These are phyloP conservation scores for Kwoniella mangroviensis DNA, from an alignment of 768 basidiomycete genomes.

Conservation along the genomic window DNA sequence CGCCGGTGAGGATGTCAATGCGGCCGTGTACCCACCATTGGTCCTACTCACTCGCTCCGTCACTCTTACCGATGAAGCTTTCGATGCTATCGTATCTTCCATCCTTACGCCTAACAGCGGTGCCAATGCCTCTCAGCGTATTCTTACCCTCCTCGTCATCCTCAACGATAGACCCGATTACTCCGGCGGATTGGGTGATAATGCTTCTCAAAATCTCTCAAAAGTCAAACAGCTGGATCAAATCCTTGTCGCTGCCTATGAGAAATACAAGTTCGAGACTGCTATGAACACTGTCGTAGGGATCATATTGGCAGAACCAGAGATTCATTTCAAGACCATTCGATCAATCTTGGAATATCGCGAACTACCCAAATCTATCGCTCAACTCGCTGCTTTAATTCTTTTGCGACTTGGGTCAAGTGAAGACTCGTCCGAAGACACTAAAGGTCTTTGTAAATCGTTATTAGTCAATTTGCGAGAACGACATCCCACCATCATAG, in stretches of 20 bases:
- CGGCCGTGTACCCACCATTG: slow-evolving; percentile 54
- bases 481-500: slow-evolving; percentile 42
- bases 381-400: slow-evolving; percentile 15
- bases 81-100: slow-evolving; percentile 42
- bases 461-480: slow-evolving; percentile 38
- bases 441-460: slow-evolving; percentile 21
- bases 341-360: slow-evolving; percentile 17
- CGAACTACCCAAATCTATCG: slow-evolving; percentile 26
- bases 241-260: slow-evolving; percentile 37
- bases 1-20: slow-evolving; percentile 47
- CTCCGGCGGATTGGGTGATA: slow-evolving; percentile 34
- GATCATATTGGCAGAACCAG: slow-evolving; percentile 18
- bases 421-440: slow-evolving; percentile 1
- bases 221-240: slow-evolving; percentile 38
- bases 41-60: slow-evolving; percentile 51
- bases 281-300: slow-evolving; percentile 32
- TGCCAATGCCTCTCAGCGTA: slow-evolving; percentile 47
- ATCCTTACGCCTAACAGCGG: slow-evolving; percentile 41
- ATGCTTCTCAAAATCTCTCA: slow-evolving; percentile 30
- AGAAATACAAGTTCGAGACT: slow-evolving; percentile 47
- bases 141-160: slow-evolving; percentile 50
- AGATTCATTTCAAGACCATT: slow-evolving; percentile 15
- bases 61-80: slow-evolving; percentile 49
- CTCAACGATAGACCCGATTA: slow-evolving; percentile 45
- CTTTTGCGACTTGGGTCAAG: slow-evolving; percentile 25